phyloP scores from a whole-genome alignment of 192 early-diverging fungal species.

The Spinellus fusiger region DNA sequence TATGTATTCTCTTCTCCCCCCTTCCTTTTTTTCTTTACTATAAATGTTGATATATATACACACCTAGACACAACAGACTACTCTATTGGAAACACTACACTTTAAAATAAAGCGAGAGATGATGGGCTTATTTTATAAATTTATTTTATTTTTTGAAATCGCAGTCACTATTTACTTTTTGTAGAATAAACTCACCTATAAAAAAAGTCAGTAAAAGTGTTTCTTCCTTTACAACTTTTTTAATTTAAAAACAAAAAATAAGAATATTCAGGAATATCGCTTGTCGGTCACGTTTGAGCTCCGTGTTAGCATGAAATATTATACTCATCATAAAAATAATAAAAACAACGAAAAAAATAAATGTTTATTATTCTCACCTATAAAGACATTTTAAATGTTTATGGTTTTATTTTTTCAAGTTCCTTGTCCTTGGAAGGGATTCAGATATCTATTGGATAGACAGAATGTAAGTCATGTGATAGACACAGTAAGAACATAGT shows the following conservation, averaged over 20 bases:
- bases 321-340: background rate
- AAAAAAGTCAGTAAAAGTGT: no score
- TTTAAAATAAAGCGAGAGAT: no score
- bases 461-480: background rate
- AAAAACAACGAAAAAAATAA: background rate
- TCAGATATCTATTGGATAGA: background rate
- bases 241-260: background rate
- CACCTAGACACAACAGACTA: background rate
- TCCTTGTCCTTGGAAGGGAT: background rate
- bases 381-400: background rate
- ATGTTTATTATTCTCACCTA: background rate
- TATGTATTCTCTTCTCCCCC: background rate
- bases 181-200: no score
- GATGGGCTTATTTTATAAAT: no score
- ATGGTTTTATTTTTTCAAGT: background rate
- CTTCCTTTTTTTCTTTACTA: background rate
- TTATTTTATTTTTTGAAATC: no score
- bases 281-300: constrained; percentile 6
- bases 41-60: background rate
- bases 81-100: background rate
- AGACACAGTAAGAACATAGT: background rate
- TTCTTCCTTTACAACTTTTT: no score
- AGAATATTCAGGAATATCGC: background rate
- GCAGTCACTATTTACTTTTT: no score
- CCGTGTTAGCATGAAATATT: constrained; percentile 15